Evolutionary conservation across 805 yeast species (phyloP).

Genomic region (Metschnikowia chrysomelidarum): DNA sequence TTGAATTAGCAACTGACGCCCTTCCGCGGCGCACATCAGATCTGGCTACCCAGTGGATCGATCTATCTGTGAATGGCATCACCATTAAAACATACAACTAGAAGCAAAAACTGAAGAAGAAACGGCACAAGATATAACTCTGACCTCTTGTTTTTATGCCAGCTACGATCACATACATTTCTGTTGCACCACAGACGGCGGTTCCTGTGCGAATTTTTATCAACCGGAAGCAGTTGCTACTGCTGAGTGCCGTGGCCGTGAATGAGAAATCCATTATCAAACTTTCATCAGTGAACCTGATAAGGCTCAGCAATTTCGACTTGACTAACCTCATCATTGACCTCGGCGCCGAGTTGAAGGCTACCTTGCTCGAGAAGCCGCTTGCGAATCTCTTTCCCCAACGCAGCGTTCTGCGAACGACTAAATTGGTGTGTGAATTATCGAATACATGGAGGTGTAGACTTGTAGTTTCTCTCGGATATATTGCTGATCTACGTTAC

Average conservation of each 20-base stretch:
- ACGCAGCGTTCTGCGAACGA: slow-evolving; percentile 9
- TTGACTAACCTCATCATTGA: slow-evolving; percentile 20
- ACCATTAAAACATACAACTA: neutral
- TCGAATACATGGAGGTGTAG: slow-evolving; percentile 24
- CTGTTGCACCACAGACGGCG: slow-evolving; percentile 15
- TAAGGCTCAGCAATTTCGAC: slow-evolving; percentile 26
- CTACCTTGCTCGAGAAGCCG: slow-evolving; percentile 11
- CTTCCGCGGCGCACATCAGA: too few species aligned
- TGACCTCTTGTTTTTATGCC: slow-evolving; percentile 14
- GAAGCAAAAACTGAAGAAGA: neutral
- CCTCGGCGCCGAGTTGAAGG: slow-evolving; percentile 12
- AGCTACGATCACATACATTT: slow-evolving; percentile 22
- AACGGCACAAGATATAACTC: neutral
- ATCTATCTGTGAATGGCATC: too few species aligned
- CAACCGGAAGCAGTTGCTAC: slow-evolving; percentile 21
- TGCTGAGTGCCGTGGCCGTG: slow-evolving; percentile 21
- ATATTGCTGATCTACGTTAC: slow-evolving; percentile 19
- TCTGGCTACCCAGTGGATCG: too few species aligned
- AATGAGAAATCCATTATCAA: slow-evolving; percentile 26
- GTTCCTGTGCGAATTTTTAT: slow-evolving; percentile 24
- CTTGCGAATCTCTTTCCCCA: slow-evolving; percentile 14
- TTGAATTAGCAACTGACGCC: too few species aligned
- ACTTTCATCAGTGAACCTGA: slow-evolving; percentile 22
- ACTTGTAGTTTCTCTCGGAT: slow-evolving; percentile 21
- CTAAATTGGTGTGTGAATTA: slow-evolving; percentile 13